phyloP scores from a whole-genome alignment of 805 yeast genomes.

The Candida maris region DNA sequence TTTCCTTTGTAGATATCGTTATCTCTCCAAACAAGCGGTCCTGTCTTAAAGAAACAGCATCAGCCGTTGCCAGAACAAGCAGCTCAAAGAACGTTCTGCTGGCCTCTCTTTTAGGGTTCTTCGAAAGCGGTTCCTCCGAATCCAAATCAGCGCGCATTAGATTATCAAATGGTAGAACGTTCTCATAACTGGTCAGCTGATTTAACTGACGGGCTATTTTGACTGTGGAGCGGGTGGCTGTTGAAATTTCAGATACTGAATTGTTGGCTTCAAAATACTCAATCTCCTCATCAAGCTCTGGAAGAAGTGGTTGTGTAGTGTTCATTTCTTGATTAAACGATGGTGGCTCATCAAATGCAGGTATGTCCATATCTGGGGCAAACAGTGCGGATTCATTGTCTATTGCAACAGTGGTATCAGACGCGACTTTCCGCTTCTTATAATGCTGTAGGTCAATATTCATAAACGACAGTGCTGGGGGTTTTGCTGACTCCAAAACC shows the following conservation, averaged over 20 bases:
- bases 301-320: slow-evolving; percentile 13
- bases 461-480: slow-evolving; percentile 11
- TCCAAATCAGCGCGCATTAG: slow-evolving; percentile 38
- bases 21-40: slow-evolving; percentile 58
- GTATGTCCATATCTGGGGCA: slow-evolving; percentile 16
- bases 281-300: slow-evolving; percentile 24
- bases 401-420: not conserved
- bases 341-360: slow-evolving; percentile 16
- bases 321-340: slow-evolving; percentile 11
- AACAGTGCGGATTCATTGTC: not conserved
- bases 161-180: slow-evolving; percentile 33
- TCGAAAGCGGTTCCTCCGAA: slow-evolving; percentile 33
- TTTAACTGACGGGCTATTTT: slow-evolving; percentile 50
- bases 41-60: slow-evolving; percentile 64
- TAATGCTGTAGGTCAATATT: slow-evolving; percentile 8
- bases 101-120: slow-evolving; percentile 51
- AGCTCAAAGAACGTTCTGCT: slow-evolving; percentile 77
- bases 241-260: slow-evolving; percentile 13
- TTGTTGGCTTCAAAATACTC: slow-evolving; percentile 19
- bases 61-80: slow-evolving; percentile 75
- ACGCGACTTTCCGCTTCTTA: slow-evolving; percentile 16
- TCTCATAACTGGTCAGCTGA: slow-evolving; percentile 23
- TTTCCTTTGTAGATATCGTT: slow-evolving; percentile 31
- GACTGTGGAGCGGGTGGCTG: slow-evolving; percentile 46
- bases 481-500: slow-evolving; percentile 9